Evolutionary conservation across 331 rosid species (phyloP).

Genomic region (Malus hybrid): DNA sequence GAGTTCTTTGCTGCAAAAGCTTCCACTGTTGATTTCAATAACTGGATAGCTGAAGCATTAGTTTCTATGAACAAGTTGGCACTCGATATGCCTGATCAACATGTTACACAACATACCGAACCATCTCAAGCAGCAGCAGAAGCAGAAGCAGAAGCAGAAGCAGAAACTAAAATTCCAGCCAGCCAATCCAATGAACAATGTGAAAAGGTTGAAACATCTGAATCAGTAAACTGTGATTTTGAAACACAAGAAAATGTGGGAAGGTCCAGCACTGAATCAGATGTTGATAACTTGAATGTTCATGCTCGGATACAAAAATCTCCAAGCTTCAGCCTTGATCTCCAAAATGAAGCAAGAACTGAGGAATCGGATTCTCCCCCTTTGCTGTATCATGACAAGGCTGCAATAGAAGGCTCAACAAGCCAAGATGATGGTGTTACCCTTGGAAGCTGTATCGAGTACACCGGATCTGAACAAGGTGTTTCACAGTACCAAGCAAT

Average conservation of each 20-base stretch:
- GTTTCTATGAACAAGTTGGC: constrained; percentile 26
- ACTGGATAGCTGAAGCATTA: constrained; percentile 18
- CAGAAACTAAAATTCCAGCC: constrained; percentile 22
- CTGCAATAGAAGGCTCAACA: constrained; percentile 19
- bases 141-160: not conserved
- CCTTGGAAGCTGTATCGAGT: constrained; percentile 12
- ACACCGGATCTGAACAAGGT: constrained; percentile 14
- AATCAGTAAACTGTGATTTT: constrained; percentile 24
- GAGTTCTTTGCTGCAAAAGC: constrained; percentile 3
- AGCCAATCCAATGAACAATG: constrained; percentile 13
- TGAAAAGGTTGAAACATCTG: constrained; percentile 8
- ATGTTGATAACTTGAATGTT: constrained; percentile 37
- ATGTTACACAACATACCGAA: constrained; percentile 12
- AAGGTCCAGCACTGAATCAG: constrained; percentile 57
- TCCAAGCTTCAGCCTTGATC: constrained; percentile 73
- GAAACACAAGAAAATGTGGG: constrained; percentile 40
- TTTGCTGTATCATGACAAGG: constrained; percentile 37
- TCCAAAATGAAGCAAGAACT: constrained; percentile 29
- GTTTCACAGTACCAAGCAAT: constrained; percentile 12
- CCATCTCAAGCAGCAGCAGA: constrained; percentile 4
- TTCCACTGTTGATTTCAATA: constrained; percentile 24
- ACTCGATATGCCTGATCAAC: constrained; percentile 21
- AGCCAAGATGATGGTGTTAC: constrained; percentile 11
- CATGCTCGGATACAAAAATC: constrained; percentile 54
- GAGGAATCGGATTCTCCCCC: constrained; percentile 61